Evolutionary conservation across 331 rosid genomes (phyloP).

Genomic region (Quercus lobata): DNA sequence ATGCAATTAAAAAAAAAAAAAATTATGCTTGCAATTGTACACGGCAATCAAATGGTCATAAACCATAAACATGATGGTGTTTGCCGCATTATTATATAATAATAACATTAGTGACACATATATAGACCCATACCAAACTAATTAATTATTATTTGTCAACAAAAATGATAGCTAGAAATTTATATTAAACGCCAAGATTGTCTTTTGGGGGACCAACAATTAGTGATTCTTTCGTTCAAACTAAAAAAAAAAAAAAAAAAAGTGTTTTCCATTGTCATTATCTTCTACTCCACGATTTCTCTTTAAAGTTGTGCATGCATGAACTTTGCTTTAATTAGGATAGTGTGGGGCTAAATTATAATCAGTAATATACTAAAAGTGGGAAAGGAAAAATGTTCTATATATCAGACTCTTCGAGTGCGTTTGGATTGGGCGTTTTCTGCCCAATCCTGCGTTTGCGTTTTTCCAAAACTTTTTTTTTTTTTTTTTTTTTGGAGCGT

Average conservation of each 20-base stretch:
- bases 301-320: constrained; percentile 22
- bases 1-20: too few species aligned
- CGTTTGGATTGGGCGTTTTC: too few species aligned
- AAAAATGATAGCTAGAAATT: background rate
- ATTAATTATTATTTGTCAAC: background rate
- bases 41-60: constrained; percentile 22
- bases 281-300: constrained; percentile 15
- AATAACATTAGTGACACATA: constrained; percentile 10
- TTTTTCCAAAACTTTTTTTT: too few species aligned
- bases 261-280: constrained; percentile 5
- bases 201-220: constrained; percentile 14
- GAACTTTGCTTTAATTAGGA: background rate
- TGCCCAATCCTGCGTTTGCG: too few species aligned
- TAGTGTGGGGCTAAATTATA: constrained; percentile 16
- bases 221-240: constrained; percentile 5
- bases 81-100: constrained; percentile 6
- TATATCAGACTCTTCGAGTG: background rate
- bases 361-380: constrained; percentile 1
- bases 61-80: constrained; percentile 3
- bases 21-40: background rate
- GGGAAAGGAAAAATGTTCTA: background rate
- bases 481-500: too few species aligned
- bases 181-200: constrained; percentile 8
- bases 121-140: constrained; percentile 3
- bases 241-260: background rate